phyloP scores from a whole-genome alignment of 208 protist species.

The Leishmania aethiopica region DNA sequence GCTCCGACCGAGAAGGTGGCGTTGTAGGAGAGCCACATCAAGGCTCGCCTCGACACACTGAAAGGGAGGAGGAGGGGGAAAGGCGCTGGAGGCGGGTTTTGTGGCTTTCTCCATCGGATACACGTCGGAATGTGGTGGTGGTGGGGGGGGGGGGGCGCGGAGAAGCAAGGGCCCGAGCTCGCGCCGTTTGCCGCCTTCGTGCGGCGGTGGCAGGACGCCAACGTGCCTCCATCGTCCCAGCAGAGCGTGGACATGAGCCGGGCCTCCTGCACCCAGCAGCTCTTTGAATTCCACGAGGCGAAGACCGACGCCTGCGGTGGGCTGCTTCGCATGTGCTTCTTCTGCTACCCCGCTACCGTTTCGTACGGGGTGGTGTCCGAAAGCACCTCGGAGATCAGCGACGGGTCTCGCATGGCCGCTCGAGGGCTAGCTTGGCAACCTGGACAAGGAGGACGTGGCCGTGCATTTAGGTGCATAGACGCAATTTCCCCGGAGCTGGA shows the following conservation, averaged over 20 bases:
- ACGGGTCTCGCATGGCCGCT: constrained; percentile 11
- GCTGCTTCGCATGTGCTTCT: constrained; percentile 14
- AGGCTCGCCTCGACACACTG: constrained; percentile 8
- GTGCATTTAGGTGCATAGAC: constrained; percentile 1
- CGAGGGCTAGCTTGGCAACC: constrained; percentile 2
- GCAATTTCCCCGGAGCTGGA: constrained; percentile 9
- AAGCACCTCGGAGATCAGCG: constrained; percentile 18
- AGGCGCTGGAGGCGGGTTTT: neutral
- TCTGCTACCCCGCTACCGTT: constrained; percentile 23
- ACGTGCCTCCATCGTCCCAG: neutral
- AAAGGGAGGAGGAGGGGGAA: neutral
- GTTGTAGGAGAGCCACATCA: neutral
- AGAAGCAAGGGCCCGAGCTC: constrained; percentile 13
- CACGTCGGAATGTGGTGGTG: constrained; percentile 8
- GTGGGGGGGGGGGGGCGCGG: neutral
- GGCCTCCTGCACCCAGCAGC: constrained; percentile 12
- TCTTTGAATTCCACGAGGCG: constrained; percentile 20
- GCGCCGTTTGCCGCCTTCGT: constrained; percentile 14
- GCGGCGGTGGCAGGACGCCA: constrained; percentile 19
- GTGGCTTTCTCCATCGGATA: constrained; percentile 20
- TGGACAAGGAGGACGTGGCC: constrained; percentile 9
- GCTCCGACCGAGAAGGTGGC: constrained; percentile 4
- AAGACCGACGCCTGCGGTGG: neutral
- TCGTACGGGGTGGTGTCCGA: constrained; percentile 18
- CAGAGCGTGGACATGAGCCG: constrained; percentile 12